These are phyloP conservation scores for Septoria petroselini DNA, from an alignment of 2,329 filamentous ascomycete genomes.

Conservation along the genomic window DNA sequence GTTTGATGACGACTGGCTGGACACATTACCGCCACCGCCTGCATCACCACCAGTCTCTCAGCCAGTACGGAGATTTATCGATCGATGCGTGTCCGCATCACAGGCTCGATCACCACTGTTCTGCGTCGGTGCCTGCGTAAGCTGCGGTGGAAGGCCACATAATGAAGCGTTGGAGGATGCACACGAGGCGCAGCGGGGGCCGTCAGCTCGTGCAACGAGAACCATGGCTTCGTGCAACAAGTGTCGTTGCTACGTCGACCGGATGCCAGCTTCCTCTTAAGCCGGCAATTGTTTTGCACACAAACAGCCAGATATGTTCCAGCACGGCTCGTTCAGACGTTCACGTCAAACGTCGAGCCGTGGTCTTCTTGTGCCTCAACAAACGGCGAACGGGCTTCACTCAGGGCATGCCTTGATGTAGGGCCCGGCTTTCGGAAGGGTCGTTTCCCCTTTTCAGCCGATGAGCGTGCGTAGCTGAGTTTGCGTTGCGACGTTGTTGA, in stretches of 20 bases:
- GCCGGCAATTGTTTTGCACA: neutral
- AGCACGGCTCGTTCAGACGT: neutral
- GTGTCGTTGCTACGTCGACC: slow-evolving; percentile 8
- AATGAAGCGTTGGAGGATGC: too few species aligned
- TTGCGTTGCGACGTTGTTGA: neutral
- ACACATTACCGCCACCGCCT: too few species aligned
- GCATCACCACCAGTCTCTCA: too few species aligned
- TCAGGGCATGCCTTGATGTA: neutral
- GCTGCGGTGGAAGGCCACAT: too few species aligned
- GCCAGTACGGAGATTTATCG: too few species aligned
- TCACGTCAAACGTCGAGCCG: neutral
- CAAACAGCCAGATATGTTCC: slow-evolving; percentile 1
- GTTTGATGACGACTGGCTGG: too few species aligned
- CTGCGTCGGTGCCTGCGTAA: too few species aligned
- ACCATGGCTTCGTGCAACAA: neutral
- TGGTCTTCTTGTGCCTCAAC: neutral
- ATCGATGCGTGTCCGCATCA: too few species aligned
- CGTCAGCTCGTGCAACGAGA: neutral
- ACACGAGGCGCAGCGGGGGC: too few species aligned
- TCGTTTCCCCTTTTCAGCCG: too few species aligned
- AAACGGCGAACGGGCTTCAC: neutral
- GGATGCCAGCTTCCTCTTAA: slow-evolving; percentile 2
- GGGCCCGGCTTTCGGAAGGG: too few species aligned
- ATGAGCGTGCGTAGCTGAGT: neutral
- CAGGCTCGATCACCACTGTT: too few species aligned